Evolutionary conservation across 805 yeast genomes (phyloP), one percentile per base, ranked within the genome.

Genomic region (Lipomyces sp.): DNA sequence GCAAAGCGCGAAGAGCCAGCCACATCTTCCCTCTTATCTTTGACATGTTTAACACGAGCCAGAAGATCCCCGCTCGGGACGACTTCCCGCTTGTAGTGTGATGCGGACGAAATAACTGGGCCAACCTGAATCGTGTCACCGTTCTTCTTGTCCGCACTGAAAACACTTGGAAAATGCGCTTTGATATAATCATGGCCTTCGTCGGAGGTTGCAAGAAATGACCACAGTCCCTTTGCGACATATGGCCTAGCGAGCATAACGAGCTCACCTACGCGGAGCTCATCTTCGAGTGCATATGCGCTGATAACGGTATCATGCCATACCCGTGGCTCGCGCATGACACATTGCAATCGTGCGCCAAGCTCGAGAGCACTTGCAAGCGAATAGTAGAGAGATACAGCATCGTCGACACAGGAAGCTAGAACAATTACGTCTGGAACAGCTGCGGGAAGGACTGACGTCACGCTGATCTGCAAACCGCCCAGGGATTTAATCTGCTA

Each of bases 161-260:
- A 23, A 11, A 21, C 16, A 11, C 21, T 16, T 13, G 40, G 40
- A 26, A 37, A 37, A 23, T 5, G 13, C 10, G 28, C 16, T 4
- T 37, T 11, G 13, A 37, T 23, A 14, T 37, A 23, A 11, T 21
- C 24, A 18, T 11, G 24, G n/a, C 29, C 16, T 11, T 10, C 3
- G n/a, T 13, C n/a, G 28, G 40, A 37, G 14, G 40, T 22, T n/a
- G 29, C 40, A 22, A 37, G 28, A 37, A 37, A 37, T 26, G 40
- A 37, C 40, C 40, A 37, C 40, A 7, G n/a, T 11, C 40, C 40
- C 16, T 23, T 11, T 13, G 24, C 22, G 18, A 37, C 23, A 26
- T 37, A n/a, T 11, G 28, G 40, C 14, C 16, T 13, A 7, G 40
- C 40, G 24, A 37, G 40, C 24, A 26, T 16, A 14, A 26, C 40